Evolutionary conservation across 805 yeast genomes (phyloP).

Genomic region (Ogataea pignaliae): DNA sequence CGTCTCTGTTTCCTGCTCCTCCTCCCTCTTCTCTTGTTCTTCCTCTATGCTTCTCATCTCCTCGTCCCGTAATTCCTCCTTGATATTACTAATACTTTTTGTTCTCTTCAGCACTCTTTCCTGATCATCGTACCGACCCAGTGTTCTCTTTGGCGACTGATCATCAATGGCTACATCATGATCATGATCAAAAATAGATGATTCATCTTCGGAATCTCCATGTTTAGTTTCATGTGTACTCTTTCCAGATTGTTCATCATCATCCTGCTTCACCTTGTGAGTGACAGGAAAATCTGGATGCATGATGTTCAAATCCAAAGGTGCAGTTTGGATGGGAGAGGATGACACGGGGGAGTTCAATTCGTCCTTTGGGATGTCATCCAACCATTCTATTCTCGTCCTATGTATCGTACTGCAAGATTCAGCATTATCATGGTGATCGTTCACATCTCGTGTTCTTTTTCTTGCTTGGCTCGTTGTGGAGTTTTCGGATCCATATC

Average conservation of each 20-base stretch:
- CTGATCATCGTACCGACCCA: constrained; percentile 3
- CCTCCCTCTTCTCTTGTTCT: background rate
- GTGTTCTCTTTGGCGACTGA: constrained; percentile 17
- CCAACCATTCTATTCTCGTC: constrained; percentile 17
- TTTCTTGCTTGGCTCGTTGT: constrained; percentile 1
- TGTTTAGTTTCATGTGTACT: background rate
- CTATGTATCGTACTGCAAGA: constrained; percentile 10
- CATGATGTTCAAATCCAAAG: too few relatives aligned
- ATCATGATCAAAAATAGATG: background rate
- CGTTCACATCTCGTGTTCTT: background rate
- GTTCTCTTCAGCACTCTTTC: constrained; percentile 15
- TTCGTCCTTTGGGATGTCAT: constrained; percentile 2
- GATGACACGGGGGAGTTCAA: background rate
- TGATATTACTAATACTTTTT: constrained; percentile 12
- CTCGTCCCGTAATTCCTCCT: constrained; percentile 1
- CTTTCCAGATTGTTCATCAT: background rate
- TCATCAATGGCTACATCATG: constrained; percentile 1
- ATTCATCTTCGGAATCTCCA: background rate
- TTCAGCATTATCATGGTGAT: background rate
- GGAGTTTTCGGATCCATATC: constrained; percentile 16
- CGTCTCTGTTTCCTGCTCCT: background rate
- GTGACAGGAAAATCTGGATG: too few relatives aligned
- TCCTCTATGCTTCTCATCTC: background rate
- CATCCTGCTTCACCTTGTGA: background rate
- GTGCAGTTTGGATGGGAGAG: too few relatives aligned